Base-by-base conservation (phyloP, 164 flowering plant genomes). In the Brasenia schreberi region DNA sequence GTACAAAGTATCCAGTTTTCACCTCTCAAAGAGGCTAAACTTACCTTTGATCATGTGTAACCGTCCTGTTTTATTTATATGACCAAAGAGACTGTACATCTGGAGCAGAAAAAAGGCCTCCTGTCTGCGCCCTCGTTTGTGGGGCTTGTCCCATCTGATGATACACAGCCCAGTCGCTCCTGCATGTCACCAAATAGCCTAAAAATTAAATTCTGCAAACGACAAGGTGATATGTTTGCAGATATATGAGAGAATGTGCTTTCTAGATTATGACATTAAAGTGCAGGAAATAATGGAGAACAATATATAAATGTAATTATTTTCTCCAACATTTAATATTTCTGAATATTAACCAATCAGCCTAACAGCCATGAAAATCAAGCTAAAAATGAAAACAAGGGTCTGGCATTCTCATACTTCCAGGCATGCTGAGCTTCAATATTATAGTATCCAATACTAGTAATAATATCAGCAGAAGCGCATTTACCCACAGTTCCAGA, bases 81-180 rank as follows among this genome's bases (percentile, higher is more conserved):
- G 83, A 87, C 97, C 97, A 92, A 78, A 86, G 83, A 64, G 96
- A 86, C 85, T 89, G 90, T 82, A 82, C 90, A 86, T 89, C 87
- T 70, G 85, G 73, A 64, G 79, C 68, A 65, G 89, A 81, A 80
- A 81, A 85, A 58, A 82, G 73, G 56, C 92, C 85, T 66, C 90
- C 89, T 64, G 77, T 61, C 66, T 65, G 85, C 43, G 89, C 81
- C 74, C 76, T 85, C 10, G 67, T 71, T 52, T 53, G 68, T n/a
- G 80, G 19, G 19, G 83, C 62, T 71, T 76, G 89, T 65, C 77
- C 83, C 19, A 18, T 23, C 9, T 84, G 63, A 64, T 82, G 80
- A 45, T 73, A 80, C 68, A 70, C 77, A 43, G 71, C 73, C 81
- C 85, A 70, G 16, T 85, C 94, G 73, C 77, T 81, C 11, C 91